A percentile compares a stretch with the other conserved stretches of the same genome.
These are phyloP conservation scores for Wallacemonas sp. DNA, from an alignment of 208 protist species.

Conservation along the genomic window DNA sequence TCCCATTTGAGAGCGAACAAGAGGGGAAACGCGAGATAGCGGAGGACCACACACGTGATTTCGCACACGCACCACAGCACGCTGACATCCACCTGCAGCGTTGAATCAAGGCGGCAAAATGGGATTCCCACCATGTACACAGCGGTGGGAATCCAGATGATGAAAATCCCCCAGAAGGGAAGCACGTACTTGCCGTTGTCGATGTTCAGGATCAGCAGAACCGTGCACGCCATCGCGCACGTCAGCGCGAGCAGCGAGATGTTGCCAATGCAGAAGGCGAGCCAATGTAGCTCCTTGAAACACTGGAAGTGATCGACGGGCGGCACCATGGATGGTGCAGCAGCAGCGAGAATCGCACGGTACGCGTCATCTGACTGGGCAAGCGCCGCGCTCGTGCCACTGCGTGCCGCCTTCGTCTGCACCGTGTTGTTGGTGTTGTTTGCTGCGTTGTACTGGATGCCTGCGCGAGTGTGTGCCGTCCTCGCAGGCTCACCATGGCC, in stretches of 20 bases:
- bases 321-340: not conserved
- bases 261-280: not conserved
- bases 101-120: not conserved
- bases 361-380: not conserved
- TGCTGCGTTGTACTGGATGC: no score
- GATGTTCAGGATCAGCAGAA: not conserved
- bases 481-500: no score
- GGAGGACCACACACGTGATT: not conserved
- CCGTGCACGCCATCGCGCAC: not conserved
- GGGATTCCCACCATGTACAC: not conserved
- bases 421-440: no score
- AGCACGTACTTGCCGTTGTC: not conserved
- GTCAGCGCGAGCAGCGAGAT: not conserved
- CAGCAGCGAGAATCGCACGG: not conserved
- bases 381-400: no score
- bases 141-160: slow-evolving; percentile 10
- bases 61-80: not conserved
- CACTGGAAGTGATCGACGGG: not conserved
- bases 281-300: not conserved
- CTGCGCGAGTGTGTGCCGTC: no score
- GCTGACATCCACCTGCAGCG: not conserved
- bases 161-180: slow-evolving; percentile 14
- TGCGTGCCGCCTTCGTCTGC: no score
- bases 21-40: not conserved
- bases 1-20: slow-evolving; percentile 15